Conservation (phyloP, 108 stramenopile species). For the Skeletonema menzelii region DNA sequence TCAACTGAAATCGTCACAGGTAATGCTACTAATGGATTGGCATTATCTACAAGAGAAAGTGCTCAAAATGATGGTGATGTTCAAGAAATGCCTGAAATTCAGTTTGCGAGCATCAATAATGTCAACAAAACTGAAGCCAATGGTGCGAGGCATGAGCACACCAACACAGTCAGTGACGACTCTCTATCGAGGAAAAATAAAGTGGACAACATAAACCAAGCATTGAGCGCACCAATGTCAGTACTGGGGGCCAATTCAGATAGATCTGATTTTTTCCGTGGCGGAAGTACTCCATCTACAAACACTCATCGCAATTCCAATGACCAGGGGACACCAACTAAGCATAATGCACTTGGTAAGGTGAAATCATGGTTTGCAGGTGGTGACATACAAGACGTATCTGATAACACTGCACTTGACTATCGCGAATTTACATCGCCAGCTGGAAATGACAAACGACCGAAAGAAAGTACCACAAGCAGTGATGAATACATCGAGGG, state of each 20-base stretch:
- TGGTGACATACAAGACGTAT: background rate
- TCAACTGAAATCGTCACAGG: background rate
- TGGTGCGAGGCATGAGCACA: background rate
- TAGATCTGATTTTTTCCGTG: slow-evolving; percentile 6
- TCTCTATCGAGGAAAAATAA: background rate
- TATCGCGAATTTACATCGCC: background rate
- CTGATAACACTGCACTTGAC: background rate
- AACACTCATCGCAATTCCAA: background rate
- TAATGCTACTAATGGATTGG: background rate
- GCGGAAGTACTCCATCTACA: background rate
- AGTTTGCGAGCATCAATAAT: background rate
- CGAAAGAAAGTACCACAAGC: background rate
- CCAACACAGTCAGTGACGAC: background rate
- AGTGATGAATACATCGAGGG: background rate
- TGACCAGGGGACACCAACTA: background rate
- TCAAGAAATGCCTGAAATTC: background rate
- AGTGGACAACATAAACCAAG: background rate
- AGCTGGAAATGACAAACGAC: background rate
- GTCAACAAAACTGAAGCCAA: background rate
- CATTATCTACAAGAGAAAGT: background rate
- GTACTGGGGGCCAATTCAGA: slow-evolving; percentile 9
- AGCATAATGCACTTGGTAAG: background rate
- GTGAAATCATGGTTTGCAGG: background rate
- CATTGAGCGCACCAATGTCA: background rate
- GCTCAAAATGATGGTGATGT: background rate